A percentile compares a stretch with the other conserved stretches of the same genome.
These are phyloP conservation scores for Cubamyces lactineus DNA, from an alignment of 768 basidiomycete genomes.

Conservation along the genomic window DNA sequence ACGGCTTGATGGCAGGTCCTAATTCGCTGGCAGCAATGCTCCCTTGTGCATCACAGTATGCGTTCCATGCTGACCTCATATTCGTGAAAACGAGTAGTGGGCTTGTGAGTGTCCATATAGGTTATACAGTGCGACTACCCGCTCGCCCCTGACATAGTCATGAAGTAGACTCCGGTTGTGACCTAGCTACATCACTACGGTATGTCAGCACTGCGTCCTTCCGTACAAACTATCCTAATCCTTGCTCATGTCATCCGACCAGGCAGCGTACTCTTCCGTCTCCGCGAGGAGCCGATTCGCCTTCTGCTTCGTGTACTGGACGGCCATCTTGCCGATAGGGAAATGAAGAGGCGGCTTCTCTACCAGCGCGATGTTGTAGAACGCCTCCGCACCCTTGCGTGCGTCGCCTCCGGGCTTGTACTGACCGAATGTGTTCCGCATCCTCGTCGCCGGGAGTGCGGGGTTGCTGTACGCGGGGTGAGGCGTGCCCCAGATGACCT, in stretches of 20 bases:
- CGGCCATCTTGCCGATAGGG: slow-evolving; percentile 8
- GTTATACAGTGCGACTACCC: too few relatives aligned
- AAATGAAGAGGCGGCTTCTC: slow-evolving; percentile 8
- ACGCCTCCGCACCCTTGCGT: slow-evolving; percentile 2
- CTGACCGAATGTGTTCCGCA: not conserved
- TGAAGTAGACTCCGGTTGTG: too few relatives aligned
- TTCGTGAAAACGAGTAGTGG: too few relatives aligned
- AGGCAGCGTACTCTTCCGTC: slow-evolving; percentile 6
- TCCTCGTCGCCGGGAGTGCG: not conserved
- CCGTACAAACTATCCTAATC: not conserved
- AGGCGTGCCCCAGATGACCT: not conserved
- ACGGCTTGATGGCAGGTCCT: too few relatives aligned
- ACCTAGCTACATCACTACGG: not conserved
- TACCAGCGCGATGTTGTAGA: slow-evolving; percentile 15
- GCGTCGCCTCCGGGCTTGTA: not conserved
- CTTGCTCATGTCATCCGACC: slow-evolving; percentile 11
- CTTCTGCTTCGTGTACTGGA: not conserved
- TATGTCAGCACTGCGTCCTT: not conserved
- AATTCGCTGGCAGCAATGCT: too few relatives aligned
- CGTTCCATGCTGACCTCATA: too few relatives aligned
- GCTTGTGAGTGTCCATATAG: too few relatives aligned
- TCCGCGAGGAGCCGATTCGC: not conserved
- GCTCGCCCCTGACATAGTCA: too few relatives aligned
- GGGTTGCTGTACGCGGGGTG: slow-evolving; percentile 21
- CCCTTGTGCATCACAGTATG: not conserved